phyloP scores from a whole-genome alignment of 192 early-diverging fungal genomes.

The Rhizoclosmatium globosum region DNA sequence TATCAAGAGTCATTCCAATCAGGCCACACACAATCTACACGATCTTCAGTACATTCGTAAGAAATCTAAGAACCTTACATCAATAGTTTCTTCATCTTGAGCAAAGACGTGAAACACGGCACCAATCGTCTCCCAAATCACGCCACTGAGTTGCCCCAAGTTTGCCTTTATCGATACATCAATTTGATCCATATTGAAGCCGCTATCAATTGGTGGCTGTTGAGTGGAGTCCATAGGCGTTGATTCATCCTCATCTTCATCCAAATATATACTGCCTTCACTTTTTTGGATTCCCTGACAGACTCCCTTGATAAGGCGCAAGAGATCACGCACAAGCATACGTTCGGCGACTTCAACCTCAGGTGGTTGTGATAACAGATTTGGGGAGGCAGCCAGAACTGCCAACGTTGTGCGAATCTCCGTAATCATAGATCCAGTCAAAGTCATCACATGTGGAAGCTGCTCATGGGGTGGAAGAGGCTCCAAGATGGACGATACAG shows the following conservation, averaged over 20 bases:
- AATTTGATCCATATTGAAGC: not conserved
- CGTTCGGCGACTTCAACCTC: conserved; percentile 30
- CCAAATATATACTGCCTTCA: not conserved
- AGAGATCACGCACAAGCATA: conserved; percentile 22
- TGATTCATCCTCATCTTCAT: conserved; percentile 2
- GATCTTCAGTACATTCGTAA: not conserved
- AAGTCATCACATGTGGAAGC: conserved; percentile 38
- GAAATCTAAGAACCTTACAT: conserved; percentile 28
- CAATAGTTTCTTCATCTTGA: conserved; percentile 43
- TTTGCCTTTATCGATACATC: conserved; percentile 13
- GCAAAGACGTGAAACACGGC: conserved; percentile 41
- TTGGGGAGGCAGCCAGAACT: conserved; percentile 4
- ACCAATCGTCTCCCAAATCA: conserved; percentile 46
- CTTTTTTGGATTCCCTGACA: conserved; percentile 28
- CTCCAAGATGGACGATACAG: conserved; percentile 43
- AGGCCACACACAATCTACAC: conserved; percentile 17
- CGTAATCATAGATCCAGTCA: conserved; percentile 37
- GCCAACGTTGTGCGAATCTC: conserved; percentile 40
- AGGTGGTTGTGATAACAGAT: conserved; percentile 17
- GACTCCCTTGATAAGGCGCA: conserved; percentile 24
- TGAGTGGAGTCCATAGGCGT: not conserved
- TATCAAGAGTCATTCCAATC: conserved; percentile 12
- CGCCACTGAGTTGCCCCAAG: conserved; percentile 22
- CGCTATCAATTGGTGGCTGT: not conserved
- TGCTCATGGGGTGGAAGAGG: conserved; percentile 31